phyloP scores from a whole-genome alignment of 371 early-diverging fungal species.

The Mortierella sp. region DNA sequence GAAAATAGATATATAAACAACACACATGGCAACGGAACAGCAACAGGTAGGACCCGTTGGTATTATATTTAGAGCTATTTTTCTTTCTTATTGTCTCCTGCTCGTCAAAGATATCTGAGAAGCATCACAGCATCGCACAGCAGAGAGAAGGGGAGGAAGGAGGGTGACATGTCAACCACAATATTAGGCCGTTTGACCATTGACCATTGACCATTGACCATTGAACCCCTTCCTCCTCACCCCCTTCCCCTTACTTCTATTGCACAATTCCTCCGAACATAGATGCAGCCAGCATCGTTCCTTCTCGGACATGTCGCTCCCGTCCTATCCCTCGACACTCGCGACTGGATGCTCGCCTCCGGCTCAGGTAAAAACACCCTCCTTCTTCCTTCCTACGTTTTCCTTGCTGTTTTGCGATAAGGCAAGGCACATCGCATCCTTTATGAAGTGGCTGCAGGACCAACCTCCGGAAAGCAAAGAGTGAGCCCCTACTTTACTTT shows the following conservation, averaged over 20 bases:
- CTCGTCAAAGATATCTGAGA: no score
- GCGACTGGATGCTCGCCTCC: conserved; percentile 53
- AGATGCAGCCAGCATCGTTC: conserved; percentile 29
- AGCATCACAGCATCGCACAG: conserved; percentile 5
- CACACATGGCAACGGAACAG: background rate
- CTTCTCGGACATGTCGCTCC: conserved; percentile 50
- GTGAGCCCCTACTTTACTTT: background rate
- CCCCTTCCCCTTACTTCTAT: background rate
- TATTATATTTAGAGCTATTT: background rate
- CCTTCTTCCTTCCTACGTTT: background rate
- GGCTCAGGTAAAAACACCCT: conserved; percentile 40
- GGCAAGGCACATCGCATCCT: no score
- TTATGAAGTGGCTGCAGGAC: background rate
- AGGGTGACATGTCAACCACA: no score
- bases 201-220: no score
- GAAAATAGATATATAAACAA: background rate
- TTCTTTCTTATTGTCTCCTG: background rate
- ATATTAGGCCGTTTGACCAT: no score
- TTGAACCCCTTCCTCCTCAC: background rate
- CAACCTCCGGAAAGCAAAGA: background rate
- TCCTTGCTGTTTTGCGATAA: background rate
- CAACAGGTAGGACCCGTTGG: background rate
- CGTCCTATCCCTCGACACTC: conserved; percentile 30
- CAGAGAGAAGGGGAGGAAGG: background rate
- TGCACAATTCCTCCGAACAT: background rate